Evolutionary conservation across 257 asterid species (phyloP).

Genomic region (Echites panduratus): DNA sequence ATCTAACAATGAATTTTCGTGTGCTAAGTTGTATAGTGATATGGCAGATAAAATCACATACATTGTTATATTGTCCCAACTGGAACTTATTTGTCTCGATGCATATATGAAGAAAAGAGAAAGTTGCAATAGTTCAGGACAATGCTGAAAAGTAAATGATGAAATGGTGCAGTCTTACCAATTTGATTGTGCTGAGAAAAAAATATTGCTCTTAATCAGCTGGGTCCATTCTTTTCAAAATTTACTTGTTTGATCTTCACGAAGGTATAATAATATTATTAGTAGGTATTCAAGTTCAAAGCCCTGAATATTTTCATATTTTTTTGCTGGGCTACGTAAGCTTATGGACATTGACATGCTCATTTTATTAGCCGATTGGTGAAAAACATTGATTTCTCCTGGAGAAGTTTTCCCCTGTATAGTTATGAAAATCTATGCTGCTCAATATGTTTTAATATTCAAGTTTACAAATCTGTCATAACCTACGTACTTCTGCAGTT

Average conservation of each 20-base stretch:
- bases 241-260: neutral
- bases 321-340: neutral
- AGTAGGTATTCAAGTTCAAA: neutral
- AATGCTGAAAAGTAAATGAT: neutral
- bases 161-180: neutral
- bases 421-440: neutral
- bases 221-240: neutral
- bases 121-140: neutral
- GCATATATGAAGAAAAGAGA: neutral
- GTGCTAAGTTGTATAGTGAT: neutral
- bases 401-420: neutral
- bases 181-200: neutral
- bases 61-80: neutral
- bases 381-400: neutral
- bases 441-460: neutral
- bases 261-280: neutral
- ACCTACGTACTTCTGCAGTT: neutral
- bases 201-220: neutral
- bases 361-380: neutral
- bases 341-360: neutral
- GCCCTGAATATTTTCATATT: neutral
- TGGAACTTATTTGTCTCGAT: neutral
- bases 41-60: neutral
- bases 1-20: neutral
- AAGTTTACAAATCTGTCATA: neutral